Base-by-base conservation (phyloP, 768 basidiomycete species). In the Suillus placidus region DNA sequence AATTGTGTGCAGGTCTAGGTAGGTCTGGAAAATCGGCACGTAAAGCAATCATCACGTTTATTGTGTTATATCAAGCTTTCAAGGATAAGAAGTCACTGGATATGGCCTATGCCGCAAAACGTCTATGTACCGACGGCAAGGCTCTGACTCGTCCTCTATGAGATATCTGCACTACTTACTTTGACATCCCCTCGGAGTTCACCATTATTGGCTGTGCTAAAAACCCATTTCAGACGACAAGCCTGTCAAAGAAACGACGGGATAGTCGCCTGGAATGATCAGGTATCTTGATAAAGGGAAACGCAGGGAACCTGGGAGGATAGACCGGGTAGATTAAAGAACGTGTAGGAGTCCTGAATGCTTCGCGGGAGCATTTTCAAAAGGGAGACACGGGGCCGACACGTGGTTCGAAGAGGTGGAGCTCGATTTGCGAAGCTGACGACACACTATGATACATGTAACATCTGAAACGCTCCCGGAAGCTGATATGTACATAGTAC, bases 351-450 rank as follows among this genome's bases (percentile, higher is more conserved):
- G 20, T 35, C 34, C 20, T 55, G 34, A 12, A 35, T 55, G 54
- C 54, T 55, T 55, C 54, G 54, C 54, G 54, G 54, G 54, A 55
- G 34, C 20, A 55, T 20, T 35, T n/a, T 55, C 12, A 34, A 55
- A 34, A 55, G 10, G 32, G 13, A 10, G 34, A 12, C 35, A 55
- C 54, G 54, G 54, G 32, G 54, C 54, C 32, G 54, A 34, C 54
- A 55, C 54, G 34, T 55, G 54, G 20, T 35, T n/a, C 54, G 54
- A 55, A 55, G 52, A 32, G 52, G 32, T 55, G 54, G 54, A 34
- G 54, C 6, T 55, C 34, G 54, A 55, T 55, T 34, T 20, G 54
- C 32, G 54, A 55, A 55, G 34, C 32, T 35, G 34, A 55, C 12
- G 54, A n/a, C n/a, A 55, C 34, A 18, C 16, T 14, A 8, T 12